Conservation (phyloP, 2,329 filamentous ascomycete species). For the Trichoderma citrinoviride region DNA sequence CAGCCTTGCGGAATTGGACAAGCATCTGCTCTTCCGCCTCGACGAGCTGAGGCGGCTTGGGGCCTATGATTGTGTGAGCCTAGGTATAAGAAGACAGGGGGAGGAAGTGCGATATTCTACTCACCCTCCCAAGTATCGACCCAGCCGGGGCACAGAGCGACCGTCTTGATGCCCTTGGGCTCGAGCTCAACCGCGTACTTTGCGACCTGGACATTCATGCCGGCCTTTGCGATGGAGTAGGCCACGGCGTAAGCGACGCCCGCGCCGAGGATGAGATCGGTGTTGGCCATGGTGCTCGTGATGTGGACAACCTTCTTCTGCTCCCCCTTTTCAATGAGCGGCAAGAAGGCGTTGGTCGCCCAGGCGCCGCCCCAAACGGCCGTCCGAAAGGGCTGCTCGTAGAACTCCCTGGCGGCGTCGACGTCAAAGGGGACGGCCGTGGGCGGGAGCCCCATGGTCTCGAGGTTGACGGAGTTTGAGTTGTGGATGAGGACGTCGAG, state of each 20-base stretch:
- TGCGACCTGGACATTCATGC: slow-evolving; percentile 40
- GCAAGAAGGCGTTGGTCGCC: slow-evolving; percentile 40
- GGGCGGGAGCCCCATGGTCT: slow-evolving; percentile 24
- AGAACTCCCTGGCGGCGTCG: slow-evolving; percentile 23
- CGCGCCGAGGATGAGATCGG: slow-evolving; percentile 27
- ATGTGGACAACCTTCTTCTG: slow-evolving; percentile 44
- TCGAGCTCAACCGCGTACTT: slow-evolving; percentile 39
- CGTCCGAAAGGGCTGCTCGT: slow-evolving; percentile 41
- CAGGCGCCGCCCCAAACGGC: slow-evolving; percentile 27
- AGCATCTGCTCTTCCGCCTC: not conserved
- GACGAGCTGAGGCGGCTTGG: not conserved
- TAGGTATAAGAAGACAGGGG: not conserved
- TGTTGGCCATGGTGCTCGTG: slow-evolving; percentile 37
- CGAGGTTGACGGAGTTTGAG: slow-evolving; percentile 33
- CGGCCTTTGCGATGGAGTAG: slow-evolving; percentile 41
- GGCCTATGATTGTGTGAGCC: not conserved
- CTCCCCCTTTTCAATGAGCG: slow-evolving; percentile 38
- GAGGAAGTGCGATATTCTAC: not conserved
- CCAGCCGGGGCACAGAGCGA: slow-evolving; percentile 24
- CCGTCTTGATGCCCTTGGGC: slow-evolving; percentile 22
- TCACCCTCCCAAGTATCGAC: slow-evolving; percentile 21
- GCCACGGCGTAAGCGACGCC: slow-evolving; percentile 29
- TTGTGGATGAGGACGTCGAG: slow-evolving; percentile 43
- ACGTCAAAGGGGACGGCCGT: slow-evolving; percentile 20
- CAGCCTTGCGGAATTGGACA: not conserved